Evolutionary conservation across 2,329 filamentous ascomycete genomes (phyloP), one percentile per base, ranked within the genome.

Genomic region (Penicillium corylophilum): DNA sequence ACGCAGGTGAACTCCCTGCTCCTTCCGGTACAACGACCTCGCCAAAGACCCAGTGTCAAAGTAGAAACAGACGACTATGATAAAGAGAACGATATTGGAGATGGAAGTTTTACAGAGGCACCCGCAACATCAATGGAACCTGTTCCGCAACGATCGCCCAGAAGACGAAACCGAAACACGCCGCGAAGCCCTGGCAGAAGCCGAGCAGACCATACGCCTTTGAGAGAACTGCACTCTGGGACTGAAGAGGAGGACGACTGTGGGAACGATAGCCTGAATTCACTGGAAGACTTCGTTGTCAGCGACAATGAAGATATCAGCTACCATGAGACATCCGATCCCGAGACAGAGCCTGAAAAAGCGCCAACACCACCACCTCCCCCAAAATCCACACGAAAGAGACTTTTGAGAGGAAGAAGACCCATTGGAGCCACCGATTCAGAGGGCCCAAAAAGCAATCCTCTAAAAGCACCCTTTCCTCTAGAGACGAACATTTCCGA

Each of bases 251-350:
- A 65, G 20, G 60, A 64, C 18, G 57, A 58, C 13, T 56, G 57
- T 42, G 61, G 53, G 22, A 62, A 67, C 46, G 65, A 70, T 59
- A 65, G 65, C 44, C 68, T 67, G 43, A 62, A 71, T 51, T 75
- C 71, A 38, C 56, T 74, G 29, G 69, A 73, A 24, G 71, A 68
- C 46, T 75, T 74, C 46, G 69, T 75, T 57, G 68, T 73, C 52
- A 71, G 69, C 44, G 70, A 74, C 56, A 65, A 72, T 63, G 70
- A 73, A 12, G 65, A 72, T 44, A 48, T 64, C 22, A 74, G 70
- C 50, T 71, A 63, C 28, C 57, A 68, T 53, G 68, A 71, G 44
- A 63, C 61, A 45, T 65, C 67, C 8, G 65, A 63, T 26, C 52
- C 59, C 43, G 70, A 71, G 46, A 60, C 62, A 50, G 63, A 66